A percentile compares a stretch with the other conserved stretches of the same genome.
Conservation (phyloP, 306 rosid genomes). For the Luffa aegyptiaca region DNA sequence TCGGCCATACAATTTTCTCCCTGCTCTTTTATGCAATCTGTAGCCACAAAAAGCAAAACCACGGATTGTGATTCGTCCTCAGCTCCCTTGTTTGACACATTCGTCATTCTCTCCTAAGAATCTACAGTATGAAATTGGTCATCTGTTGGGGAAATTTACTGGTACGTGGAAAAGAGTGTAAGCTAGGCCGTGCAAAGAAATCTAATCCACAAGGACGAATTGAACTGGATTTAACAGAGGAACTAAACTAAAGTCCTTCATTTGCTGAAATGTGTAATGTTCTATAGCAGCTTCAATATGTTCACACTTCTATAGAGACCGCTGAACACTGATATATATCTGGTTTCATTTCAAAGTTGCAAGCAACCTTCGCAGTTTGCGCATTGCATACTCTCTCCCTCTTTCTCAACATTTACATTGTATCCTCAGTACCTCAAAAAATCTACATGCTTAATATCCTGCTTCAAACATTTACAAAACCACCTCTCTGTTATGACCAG, state of each 20-base stretch:
- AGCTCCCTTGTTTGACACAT: not conserved
- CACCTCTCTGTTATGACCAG: not conserved
- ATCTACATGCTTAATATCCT: not conserved
- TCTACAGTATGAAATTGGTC: not conserved
- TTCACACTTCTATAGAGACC: not conserved
- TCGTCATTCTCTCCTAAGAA: not conserved
- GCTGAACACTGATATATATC: not conserved
- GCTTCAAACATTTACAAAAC: not conserved
- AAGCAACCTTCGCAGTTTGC: not conserved
- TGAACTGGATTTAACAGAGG: not conserved
- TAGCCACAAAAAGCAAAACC: not conserved
- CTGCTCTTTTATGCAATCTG: not conserved
- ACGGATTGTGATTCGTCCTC: not conserved
- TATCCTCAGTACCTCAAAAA: not conserved
- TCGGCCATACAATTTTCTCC: too few relatives aligned
- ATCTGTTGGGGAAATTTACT: not conserved
- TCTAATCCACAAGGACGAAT: not conserved
- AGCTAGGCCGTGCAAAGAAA: not conserved
- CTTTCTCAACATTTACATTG: not conserved
- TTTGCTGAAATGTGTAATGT: not conserved
- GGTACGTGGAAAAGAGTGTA: not conserved
- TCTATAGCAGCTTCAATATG: not conserved
- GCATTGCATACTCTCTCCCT: not conserved
- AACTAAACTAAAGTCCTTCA: not conserved
- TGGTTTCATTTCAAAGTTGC: not conserved